Base-by-base conservation (phyloP, 345 rosid genomes). In the Citrus maxima region DNA sequence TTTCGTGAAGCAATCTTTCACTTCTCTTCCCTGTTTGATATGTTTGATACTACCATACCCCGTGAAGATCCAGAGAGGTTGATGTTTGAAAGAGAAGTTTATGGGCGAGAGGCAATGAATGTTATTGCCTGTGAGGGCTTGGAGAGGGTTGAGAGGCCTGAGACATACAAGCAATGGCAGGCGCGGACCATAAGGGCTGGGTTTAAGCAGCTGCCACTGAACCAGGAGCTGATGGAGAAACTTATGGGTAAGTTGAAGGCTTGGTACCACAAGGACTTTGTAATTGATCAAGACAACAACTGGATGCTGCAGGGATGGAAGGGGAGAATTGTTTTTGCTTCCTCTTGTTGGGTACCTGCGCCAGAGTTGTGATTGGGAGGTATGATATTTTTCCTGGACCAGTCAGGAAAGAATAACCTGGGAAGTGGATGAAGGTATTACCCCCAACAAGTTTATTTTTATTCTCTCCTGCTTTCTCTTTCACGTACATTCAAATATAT, bases 221-320 rank as follows among this genome's bases (percentile, higher is more conserved):
- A 92, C 42, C 82, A 72, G 61, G 87, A 79, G 63, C 73, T 91
- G 71, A 76, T 93, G 81, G 79, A 84, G 67, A 78, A 22, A 14
- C 72, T 85, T 9, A 72, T 82, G 13, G 27, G 5, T 2, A 91
- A 86, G 81, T 24, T 91, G 72, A 86, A 81, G 81, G 30, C 34
- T 21, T 82, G 86, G 74, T 93, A 93, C 82, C 93, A 92, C 82
- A 88, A 88, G 75, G 95, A 93, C 79, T 95, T 90, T 73, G 86
- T 86, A 46, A 72, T 93, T 21, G 94, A 91, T 73, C 86, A 83
- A 78, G 95, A 90, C 79, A 64, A 81, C 59, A 67, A 87, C 65
- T 92, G 98, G 97, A 86, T 95, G 88, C 81, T 93, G 78, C 93
- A 86, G 82, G 94, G 98, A 58, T 92, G 99, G 99, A 95, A 91